A percentile compares a stretch with the other conserved stretches of the same genome.
Evolutionary conservation across 192 early-diverging fungal genomes (phyloP).

Genomic region (Physocladia obscura): DNA sequence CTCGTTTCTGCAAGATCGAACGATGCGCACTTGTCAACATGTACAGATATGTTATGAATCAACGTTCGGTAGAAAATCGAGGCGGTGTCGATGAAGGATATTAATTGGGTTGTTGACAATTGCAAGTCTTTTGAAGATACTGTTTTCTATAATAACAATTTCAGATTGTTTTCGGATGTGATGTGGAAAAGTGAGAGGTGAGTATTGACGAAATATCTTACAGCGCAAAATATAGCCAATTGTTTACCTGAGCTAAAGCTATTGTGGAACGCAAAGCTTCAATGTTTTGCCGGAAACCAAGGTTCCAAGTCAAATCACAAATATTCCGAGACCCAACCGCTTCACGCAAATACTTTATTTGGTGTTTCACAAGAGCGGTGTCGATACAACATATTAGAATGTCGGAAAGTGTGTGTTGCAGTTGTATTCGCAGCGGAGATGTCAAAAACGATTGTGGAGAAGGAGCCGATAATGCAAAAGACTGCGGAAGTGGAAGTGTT

Average conservation of each 20-base stretch:
- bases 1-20: not conserved
- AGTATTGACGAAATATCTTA: not conserved
- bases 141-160: not conserved
- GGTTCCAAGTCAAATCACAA: constrained; percentile 43
- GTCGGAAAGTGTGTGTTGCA: constrained; percentile 8
- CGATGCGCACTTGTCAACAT: not conserved
- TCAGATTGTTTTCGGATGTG: not conserved
- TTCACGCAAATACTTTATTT: not conserved
- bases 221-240: not conserved
- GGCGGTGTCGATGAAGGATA: constrained; percentile 26
- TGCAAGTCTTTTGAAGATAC: not conserved
- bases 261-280: constrained; percentile 31
- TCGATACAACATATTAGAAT: not conserved
- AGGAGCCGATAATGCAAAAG: not conserved
- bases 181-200: too few species aligned
- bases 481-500: not conserved
- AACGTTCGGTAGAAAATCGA: constrained; percentile 38
- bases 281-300: constrained; percentile 36
- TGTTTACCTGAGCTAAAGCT: not conserved
- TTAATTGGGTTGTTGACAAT: constrained; percentile 12
- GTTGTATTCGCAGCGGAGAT: constrained; percentile 15
- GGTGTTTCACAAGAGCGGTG: not conserved
- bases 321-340: constrained; percentile 7
- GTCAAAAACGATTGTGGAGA: not conserved
- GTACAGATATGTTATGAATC: constrained; percentile 28